These are phyloP conservation scores for Beauveria scarabaeidicola DNA, from an alignment of 2,329 filamentous ascomycete genomes.

Conservation along the genomic window DNA sequence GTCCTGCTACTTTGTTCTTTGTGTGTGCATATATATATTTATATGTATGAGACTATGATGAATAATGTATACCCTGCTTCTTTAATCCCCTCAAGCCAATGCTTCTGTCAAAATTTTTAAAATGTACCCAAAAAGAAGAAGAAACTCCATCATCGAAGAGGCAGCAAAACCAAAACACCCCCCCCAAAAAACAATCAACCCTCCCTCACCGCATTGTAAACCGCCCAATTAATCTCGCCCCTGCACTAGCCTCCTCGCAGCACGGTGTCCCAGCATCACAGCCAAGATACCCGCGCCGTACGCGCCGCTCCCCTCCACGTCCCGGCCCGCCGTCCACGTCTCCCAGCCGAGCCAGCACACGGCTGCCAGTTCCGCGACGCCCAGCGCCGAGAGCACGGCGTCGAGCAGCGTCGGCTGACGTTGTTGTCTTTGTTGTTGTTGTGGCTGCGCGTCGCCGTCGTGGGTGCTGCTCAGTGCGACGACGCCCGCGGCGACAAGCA, in stretches of 20 bases:
- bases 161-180: not conserved
- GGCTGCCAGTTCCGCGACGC: constrained; percentile 23
- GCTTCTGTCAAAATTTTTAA: too few species aligned
- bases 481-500: constrained; percentile 21
- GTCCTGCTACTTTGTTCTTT: too few species aligned
- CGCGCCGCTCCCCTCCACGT: constrained; percentile 12
- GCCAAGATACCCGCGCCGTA: constrained; percentile 23
- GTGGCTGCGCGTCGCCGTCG: constrained; percentile 12
- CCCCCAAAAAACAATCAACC: too few species aligned
- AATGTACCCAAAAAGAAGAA: too few species aligned
- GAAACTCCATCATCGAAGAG: too few species aligned
- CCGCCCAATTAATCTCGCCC: not conserved
- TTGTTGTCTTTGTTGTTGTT: too few species aligned
- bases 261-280: constrained; percentile 25
- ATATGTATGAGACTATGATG: too few species aligned
- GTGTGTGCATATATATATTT: too few species aligned
- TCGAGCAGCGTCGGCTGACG: constrained; percentile 15
- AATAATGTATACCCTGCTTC: too few species aligned
- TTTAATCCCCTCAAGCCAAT: too few species aligned
- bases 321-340: constrained; percentile 19
- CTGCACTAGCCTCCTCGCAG: constrained; percentile 17
- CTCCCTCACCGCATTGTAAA: not conserved
- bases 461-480: constrained; percentile 24
- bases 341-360: constrained; percentile 27
- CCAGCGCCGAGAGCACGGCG: constrained; percentile 20